Percentiles rank a stretch among this genome's conserved stretches.
Conservation (phyloP, 106 monocot genomes). For the Narthecium ossifragum region DNA sequence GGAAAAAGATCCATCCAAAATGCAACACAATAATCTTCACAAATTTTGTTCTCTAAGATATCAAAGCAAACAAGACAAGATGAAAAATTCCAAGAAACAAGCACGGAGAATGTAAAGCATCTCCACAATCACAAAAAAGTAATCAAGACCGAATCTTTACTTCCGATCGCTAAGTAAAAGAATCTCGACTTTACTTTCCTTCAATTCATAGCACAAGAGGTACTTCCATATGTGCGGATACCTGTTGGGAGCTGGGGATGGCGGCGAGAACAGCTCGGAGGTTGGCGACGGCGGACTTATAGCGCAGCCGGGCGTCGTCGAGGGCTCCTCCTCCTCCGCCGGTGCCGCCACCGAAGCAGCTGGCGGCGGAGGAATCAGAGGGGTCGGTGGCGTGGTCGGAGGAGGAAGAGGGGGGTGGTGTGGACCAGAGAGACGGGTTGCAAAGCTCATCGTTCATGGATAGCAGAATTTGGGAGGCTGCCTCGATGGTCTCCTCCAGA, state of each 20-base stretch:
- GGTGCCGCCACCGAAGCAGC: slow-evolving; percentile 7
- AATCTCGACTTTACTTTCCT: too few relatives aligned
- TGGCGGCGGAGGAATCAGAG: slow-evolving; percentile 21
- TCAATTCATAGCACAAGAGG: too few relatives aligned
- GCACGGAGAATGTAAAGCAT: too few relatives aligned
- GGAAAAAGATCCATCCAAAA: not conserved
- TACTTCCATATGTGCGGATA: too few relatives aligned
- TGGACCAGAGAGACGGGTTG: slow-evolving; percentile 83
- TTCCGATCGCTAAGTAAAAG: too few relatives aligned
- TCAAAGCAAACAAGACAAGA: too few relatives aligned
- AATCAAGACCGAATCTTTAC: too few relatives aligned
- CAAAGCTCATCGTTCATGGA: slow-evolving; percentile 99
- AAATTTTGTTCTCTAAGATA: too few relatives aligned
- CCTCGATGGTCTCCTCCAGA: slow-evolving; percentile 68
- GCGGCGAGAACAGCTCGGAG: slow-evolving; percentile 65
- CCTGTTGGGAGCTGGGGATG: slow-evolving; percentile 45
- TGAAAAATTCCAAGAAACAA: too few relatives aligned
- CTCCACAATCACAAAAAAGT: too few relatives aligned
- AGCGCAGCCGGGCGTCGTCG: slow-evolving; percentile 83
- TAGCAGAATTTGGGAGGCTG: slow-evolving; percentile 87
- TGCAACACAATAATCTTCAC: too few relatives aligned
- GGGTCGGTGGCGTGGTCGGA: slow-evolving; percentile 11
- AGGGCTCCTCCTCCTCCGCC: slow-evolving; percentile 39
- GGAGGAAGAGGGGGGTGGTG: slow-evolving; percentile 12
- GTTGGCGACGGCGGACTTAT: slow-evolving; percentile 69